Conservation (phyloP, 345 rosid genomes). For the Jatropha curcas region DNA sequence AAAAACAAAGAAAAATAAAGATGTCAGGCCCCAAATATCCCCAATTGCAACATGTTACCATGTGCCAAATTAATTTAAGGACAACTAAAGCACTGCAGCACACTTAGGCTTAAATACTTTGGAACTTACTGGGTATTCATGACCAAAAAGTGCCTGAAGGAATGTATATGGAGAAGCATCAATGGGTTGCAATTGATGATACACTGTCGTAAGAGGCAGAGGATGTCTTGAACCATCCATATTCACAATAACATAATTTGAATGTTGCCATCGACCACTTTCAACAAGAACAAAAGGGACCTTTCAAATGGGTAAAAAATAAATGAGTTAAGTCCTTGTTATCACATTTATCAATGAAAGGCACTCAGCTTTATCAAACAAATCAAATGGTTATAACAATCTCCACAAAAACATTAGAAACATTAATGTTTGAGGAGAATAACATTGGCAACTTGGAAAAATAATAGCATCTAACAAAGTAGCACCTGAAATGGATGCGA, state of each 20-base stretch:
- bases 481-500: neutral
- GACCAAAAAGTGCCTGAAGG: slow-evolving; percentile 82
- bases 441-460: neutral
- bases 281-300: slow-evolving; percentile 83
- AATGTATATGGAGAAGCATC: slow-evolving; percentile 76
- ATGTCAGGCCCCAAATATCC: neutral
- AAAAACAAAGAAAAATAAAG: slow-evolving; percentile 4
- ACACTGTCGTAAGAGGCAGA: slow-evolving; percentile 82
- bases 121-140: slow-evolving; percentile 65
- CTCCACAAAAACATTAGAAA: neutral
- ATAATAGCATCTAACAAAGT: neutral
- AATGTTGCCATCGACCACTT: slow-evolving; percentile 43
- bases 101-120: slow-evolving; percentile 3
- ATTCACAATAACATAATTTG: slow-evolving; percentile 59
- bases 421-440: neutral
- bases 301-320: slow-evolving; percentile 39
- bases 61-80: neutral
- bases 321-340: neutral
- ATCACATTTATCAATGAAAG: slow-evolving; percentile 9
- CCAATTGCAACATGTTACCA: neutral
- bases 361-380: neutral
- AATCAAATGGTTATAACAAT: neutral
- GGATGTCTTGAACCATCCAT: slow-evolving; percentile 75
- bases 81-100: neutral
- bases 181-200: slow-evolving; percentile 67